Percentiles rank a stretch among this genome's conserved stretches.
These are phyloP conservation scores for Chytridium lagenaria DNA, from an alignment of 371 early-diverging fungal species.

Conservation along the genomic window DNA sequence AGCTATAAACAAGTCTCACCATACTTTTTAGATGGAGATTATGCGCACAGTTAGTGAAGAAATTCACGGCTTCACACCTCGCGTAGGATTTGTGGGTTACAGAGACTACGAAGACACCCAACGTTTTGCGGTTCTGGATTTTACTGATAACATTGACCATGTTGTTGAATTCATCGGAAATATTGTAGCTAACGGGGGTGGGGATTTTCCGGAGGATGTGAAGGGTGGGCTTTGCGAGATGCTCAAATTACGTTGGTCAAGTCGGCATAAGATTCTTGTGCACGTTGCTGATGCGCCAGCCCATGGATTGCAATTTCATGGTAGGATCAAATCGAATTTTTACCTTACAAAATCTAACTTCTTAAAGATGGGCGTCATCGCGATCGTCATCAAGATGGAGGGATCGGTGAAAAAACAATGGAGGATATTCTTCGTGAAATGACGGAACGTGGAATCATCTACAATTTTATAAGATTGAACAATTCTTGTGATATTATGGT, in stretches of 20 bases:
- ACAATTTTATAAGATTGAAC: conserved; percentile 4
- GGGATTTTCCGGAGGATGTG: conserved; percentile 13
- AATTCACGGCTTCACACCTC: not conserved
- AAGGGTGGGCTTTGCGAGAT: conserved; percentile 9
- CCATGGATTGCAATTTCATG: conserved; percentile 3
- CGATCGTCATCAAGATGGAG: not conserved
- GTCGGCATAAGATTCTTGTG: conserved; percentile 9
- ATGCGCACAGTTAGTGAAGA: not conserved
- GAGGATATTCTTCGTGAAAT: not conserved
- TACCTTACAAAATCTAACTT: not conserved
- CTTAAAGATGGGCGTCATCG: not conserved
- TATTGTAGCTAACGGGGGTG: not conserved
- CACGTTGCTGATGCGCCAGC: conserved; percentile 15
- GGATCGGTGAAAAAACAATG: not conserved
- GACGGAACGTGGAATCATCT: not conserved
- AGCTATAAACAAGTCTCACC: not conserved
- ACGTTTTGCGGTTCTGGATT: conserved; percentile 5
- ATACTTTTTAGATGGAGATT: not conserved
- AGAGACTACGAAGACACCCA: conserved; percentile 3
- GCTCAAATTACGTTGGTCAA: conserved; percentile 5
- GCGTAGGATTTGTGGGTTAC: conserved; percentile 7
- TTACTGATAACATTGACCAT: not conserved
- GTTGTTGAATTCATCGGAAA: conserved; percentile 1
- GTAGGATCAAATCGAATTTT: not conserved
- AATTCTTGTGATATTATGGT: not conserved